A percentile compares a stretch with the other conserved stretches of the same genome.
phyloP scores from a whole-genome alignment of 306 rosid genomes.

The Delonix regia region DNA sequence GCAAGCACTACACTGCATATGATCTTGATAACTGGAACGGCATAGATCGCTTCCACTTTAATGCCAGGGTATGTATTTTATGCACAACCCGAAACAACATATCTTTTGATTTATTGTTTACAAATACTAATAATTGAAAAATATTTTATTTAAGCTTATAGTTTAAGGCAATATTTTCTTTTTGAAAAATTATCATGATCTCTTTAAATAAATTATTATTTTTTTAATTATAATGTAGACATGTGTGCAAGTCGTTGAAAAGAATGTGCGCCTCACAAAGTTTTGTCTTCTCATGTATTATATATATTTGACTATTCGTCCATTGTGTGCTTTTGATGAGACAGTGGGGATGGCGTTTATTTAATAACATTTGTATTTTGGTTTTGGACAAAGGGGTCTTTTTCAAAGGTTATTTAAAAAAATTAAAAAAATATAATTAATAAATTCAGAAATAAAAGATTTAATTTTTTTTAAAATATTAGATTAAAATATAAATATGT shows the following conservation, averaged over 20 bases:
- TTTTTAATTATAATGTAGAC: not conserved
- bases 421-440: too few relatives aligned
- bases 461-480: too few relatives aligned
- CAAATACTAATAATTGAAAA: too few relatives aligned
- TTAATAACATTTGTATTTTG: not conserved
- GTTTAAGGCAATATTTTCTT: too few relatives aligned
- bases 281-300: not conserved
- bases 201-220: too few relatives aligned
- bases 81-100: not conserved
- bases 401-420: too few relatives aligned
- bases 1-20: constrained; percentile 93
- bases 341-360: not conserved
- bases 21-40: constrained; percentile 97
- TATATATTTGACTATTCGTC: not conserved
- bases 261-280: constrained; percentile 27
- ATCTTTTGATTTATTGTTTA: not conserved
- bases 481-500: too few relatives aligned
- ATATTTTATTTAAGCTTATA: too few relatives aligned
- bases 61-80: constrained; percentile 60
- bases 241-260: constrained; percentile 40
- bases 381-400: too few relatives aligned
- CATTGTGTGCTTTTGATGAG: not conserved
- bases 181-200: too few relatives aligned
- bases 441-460: too few relatives aligned
- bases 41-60: constrained; percentile 78